Evolutionary conservation across 2,329 filamentous ascomycete genomes (phyloP), one percentile per base, ranked within the genome.

Genomic region (Pseudogymnoascus sp.): DNA sequence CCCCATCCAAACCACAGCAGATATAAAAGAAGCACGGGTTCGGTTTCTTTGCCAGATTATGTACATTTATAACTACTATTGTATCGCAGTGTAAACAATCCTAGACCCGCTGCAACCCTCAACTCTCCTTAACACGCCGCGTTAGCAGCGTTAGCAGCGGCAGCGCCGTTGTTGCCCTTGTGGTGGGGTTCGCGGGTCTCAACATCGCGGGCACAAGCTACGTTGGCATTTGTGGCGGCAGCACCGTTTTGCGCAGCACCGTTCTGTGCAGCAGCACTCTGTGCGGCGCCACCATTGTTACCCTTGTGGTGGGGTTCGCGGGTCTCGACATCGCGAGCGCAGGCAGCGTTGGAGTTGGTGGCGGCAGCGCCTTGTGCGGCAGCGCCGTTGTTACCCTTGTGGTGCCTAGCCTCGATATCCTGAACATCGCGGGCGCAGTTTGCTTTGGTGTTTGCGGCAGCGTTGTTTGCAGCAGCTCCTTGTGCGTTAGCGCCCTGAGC

Each of bases 251-350:
- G 27, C 37, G 21, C 21, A 21, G 21, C 21, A 21, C 21, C 48
- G 2, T 40, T 58, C 9, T 58, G 42, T 58, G 62, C 64, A 3
- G 59, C 60, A 2, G 60, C 37, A 2, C 65, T 61, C 64, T 68
- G 66, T 9, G 65, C 67, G 8, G 64, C 65, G 27, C 69, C 55
- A 21, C 68, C 69, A 13, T 69, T 65, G 5, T 59, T 61, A 15
- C 64, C 66, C 10, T 66, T 70, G 29, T 61, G 59, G 39, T 61
- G 59, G 45, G 36, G 37, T 31, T 61, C 37, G 15, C 59, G 59
- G n/a, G 35, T 60, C 7, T 18, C 7, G 48, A 6, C 48, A 25
- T 27, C 25, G 48, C 8, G 27, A 58, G 27, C n/a, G n/a, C 18
- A 21, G 31, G n/a, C 18, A 65, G 1, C 64, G 42, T 5, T 65